These are phyloP conservation scores for Phylloporus arenicola DNA, from an alignment of 768 basidiomycete genomes.

Conservation along the genomic window DNA sequence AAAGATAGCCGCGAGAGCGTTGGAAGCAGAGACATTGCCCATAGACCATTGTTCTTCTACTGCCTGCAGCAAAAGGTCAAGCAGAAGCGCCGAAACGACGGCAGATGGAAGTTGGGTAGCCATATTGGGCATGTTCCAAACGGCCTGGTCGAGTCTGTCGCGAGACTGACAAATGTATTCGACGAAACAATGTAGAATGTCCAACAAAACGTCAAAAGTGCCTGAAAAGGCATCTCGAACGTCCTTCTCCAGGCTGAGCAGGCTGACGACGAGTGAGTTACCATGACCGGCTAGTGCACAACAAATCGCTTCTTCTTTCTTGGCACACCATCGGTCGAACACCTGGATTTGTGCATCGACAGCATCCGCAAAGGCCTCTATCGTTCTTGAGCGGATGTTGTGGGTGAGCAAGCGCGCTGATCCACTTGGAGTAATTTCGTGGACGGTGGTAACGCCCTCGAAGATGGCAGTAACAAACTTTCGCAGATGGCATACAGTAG, in stretches of 20 bases:
- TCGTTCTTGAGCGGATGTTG: conserved; percentile 43
- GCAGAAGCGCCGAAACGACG: conserved; percentile 48
- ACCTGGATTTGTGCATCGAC: conserved; percentile 51
- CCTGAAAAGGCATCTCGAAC: conserved; percentile 51
- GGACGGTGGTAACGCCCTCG: conserved; percentile 20
- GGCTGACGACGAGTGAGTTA: conserved; percentile 46
- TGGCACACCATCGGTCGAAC: conserved; percentile 69
- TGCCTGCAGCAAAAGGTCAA: conserved; percentile 56
- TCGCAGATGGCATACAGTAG: conserved; percentile 57
- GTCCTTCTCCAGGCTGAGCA: conserved; percentile 59
- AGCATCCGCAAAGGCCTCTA: conserved; percentile 82
- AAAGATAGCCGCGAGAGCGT: conserved; percentile 60
- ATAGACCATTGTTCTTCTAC: conserved; percentile 56
- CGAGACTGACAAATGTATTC: conserved; percentile 27
- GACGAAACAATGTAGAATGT: conserved; percentile 38
- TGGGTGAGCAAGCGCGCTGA: conserved; percentile 21
- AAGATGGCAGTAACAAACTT: conserved; percentile 52
- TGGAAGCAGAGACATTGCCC: conserved; percentile 49
- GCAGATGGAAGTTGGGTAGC: conserved; percentile 44
- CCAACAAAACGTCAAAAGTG: conserved; percentile 54
- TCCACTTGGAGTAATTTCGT: conserved; percentile 20
- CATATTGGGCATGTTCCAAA: conserved; percentile 40
- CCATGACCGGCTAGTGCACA: conserved; percentile 48
- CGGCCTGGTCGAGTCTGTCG: conserved; percentile 25
- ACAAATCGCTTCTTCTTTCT: conserved; percentile 61